phyloP scores from a whole-genome alignment of 139 green algal genomes.

The Nannochloris sp. region DNA sequence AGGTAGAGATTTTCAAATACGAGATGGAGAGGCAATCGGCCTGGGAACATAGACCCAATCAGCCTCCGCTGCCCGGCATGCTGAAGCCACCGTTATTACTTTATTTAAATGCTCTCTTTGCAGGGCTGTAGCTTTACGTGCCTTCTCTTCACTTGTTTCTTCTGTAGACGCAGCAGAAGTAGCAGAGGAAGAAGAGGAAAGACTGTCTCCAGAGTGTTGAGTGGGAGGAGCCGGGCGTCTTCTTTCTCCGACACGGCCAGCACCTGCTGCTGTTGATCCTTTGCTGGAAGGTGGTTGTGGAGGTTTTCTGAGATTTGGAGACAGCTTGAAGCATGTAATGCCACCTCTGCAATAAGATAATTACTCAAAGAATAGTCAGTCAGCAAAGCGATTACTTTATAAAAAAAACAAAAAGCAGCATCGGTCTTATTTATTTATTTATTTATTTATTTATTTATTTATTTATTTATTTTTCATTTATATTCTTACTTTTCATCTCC shows the following conservation, averaged over 20 bases:
- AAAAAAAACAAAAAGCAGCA: neutral
- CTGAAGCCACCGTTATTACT: neutral
- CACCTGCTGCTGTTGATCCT: no score
- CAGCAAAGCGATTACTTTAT: neutral
- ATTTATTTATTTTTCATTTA: neutral
- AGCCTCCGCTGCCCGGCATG: neutral
- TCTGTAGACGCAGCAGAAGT: neutral
- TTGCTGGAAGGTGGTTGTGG: neutral
- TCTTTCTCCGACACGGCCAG: neutral
- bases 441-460: no score
- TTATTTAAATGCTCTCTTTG: neutral
- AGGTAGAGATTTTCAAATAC: no score
- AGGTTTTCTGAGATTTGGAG: constrained; percentile 72
- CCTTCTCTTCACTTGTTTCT: neutral
- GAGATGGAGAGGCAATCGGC: no score
- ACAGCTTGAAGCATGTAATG: constrained; percentile 82
- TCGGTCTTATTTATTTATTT: neutral
- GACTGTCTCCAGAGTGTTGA: no score
- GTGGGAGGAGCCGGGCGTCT: no score
- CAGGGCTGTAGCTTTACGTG: neutral
- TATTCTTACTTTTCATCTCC: constrained; percentile 61
- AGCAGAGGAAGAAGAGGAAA: neutral
- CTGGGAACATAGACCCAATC: neutral
- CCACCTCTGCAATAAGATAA: constrained; percentile 40
- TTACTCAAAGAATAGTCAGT: neutral